Base-by-base conservation (phyloP, 805 yeast genomes). In the Spathaspora arborariae region DNA sequence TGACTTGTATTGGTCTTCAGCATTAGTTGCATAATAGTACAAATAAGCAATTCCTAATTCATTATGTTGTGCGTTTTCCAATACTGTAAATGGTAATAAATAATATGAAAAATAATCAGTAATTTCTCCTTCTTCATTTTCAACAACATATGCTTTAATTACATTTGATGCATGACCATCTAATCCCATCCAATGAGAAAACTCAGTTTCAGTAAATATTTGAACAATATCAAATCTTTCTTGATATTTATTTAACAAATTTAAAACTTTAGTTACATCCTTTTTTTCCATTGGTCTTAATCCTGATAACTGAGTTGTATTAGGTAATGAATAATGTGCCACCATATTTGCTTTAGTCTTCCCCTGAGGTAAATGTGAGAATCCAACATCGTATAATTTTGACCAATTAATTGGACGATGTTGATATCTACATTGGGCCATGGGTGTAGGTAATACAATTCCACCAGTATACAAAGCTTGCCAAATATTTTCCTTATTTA, bases 401-500 rank as follows among this genome's bases (percentile, higher is more conserved):
- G 81, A 70, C 98, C 99, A 94, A 62, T 94, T 86, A 53, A 94
- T 70, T 1, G 97, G 95, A 56, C 99, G 85, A 68, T 94, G 99
- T 37, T 87, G 85, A 64, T 94, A 94, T 50, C 97, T 79, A 62
- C 95, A 84, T 2, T 88, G 82, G 10, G 96, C 73, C 4, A 92
- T 80, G 0, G 99, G 99, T n/a, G 91, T 82, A 19, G 99, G 99
- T 47, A 94, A 74, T 2, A 89, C 84, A 2, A 84, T 81, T 9
- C 98, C 99, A 0, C 92, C 96, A 8, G 99, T 92, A 67, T 88
- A 89, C 50, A 94, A 76, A 0, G 98, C 99, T 65, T 91, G 97
- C 96, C 97, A 94, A 50, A 91, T 86, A 49, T 87, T 80, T 39
- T 76, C 75, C 51, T 80, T 76, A 67, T 94, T 92, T 52, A 94